Evolutionary conservation across 2,329 filamentous ascomycete genomes (phyloP).

Genomic region (Monascus ruber): DNA sequence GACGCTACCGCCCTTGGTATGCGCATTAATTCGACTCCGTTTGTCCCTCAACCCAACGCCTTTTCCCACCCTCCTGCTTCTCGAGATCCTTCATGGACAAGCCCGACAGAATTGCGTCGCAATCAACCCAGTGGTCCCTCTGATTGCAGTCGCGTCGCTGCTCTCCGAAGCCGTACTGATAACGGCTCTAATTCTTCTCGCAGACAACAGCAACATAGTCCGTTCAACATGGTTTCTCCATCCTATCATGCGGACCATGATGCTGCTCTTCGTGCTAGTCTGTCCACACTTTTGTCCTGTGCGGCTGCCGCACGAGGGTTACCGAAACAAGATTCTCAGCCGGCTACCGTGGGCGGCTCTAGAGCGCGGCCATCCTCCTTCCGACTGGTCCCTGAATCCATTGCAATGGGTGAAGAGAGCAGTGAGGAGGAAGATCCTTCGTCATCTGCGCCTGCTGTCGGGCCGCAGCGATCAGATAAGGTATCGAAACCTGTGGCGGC

Average conservation of each 20-base stretch:
- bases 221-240: constrained; percentile 60
- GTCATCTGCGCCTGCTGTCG: constrained; percentile 8
- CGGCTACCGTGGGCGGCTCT: constrained; percentile 12
- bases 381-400: constrained; percentile 49
- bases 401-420: constrained; percentile 38
- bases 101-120: constrained; percentile 36
- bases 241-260: constrained; percentile 80
- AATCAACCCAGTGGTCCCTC: constrained; percentile 37
- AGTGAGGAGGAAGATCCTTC: constrained; percentile 14
- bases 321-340: constrained; percentile 45
- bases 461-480: constrained; percentile 12
- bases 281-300: constrained; percentile 93
- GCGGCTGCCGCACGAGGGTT: constrained; percentile 78
- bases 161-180: constrained; percentile 29
- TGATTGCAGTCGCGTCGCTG: constrained; percentile 22
- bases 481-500: constrained; percentile 12
- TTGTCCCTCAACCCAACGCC: constrained; percentile 82
- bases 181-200: constrained; percentile 21
- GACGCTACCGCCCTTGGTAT: constrained; percentile 71
- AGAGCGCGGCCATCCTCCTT: constrained; percentile 40
- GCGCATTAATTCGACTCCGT: constrained; percentile 42
- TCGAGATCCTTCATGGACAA: constrained; percentile 29
- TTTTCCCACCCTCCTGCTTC: constrained; percentile 70
- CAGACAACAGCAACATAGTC: constrained; percentile 39
- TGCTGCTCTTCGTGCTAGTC: constrained; percentile 76